A percentile compares a stretch with the other conserved stretches of the same genome.
phyloP scores from a whole-genome alignment of 2,329 filamentous ascomycete genomes.

The Cucurbitaria berberidis region DNA sequence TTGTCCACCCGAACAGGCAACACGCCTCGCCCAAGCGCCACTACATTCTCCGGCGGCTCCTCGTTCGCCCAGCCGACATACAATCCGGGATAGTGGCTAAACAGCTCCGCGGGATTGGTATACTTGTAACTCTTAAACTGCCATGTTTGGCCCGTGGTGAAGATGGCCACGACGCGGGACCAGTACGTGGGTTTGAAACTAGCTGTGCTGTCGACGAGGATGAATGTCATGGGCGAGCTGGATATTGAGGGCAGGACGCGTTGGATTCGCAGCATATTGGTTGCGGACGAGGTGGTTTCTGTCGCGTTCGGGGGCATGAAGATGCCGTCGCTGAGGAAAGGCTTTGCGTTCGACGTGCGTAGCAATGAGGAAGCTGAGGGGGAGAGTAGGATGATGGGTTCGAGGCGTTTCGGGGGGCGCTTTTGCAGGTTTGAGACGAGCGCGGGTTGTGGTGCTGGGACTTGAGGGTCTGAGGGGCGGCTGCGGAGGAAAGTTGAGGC shows the following conservation, averaged over 20 bases:
- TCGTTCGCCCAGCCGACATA: conserved; percentile 93
- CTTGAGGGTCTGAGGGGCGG: conserved; percentile 50
- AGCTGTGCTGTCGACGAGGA: conserved; percentile 89
- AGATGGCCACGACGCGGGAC: conserved; percentile 92
- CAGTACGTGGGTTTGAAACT: conserved; percentile 99
- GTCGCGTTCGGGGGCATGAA: conserved; percentile 77
- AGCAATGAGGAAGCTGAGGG: conserved; percentile 94
- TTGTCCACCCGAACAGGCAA: conserved; percentile 82
- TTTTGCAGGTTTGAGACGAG: conserved; percentile 51
- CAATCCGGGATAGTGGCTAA: conserved; percentile 84
- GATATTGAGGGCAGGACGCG: conserved; percentile 74
- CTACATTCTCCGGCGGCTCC: conserved; percentile 75
- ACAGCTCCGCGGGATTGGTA: conserved; percentile 85
- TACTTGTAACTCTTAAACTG: conserved; percentile 99
- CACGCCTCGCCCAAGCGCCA: conserved; percentile 85
- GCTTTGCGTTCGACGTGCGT: conserved; percentile 93
- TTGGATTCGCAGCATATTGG: conserved; percentile 82
- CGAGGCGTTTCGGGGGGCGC: conserved; percentile 55
- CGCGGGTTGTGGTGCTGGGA: conserved; percentile 40
- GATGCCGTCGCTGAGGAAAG: conserved; percentile 84
- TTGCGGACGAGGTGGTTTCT: conserved; percentile 58
- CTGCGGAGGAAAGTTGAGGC: conserved; percentile 75
- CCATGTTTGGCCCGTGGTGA: conserved; percentile 97
- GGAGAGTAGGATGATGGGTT: conserved; percentile 94
- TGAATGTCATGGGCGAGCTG: conserved; percentile 81